A percentile compares a stretch with the other conserved stretches of the same genome.
Evolutionary conservation across 257 asterid species (phyloP).

Genomic region (Leptodermis oblonga): DNA sequence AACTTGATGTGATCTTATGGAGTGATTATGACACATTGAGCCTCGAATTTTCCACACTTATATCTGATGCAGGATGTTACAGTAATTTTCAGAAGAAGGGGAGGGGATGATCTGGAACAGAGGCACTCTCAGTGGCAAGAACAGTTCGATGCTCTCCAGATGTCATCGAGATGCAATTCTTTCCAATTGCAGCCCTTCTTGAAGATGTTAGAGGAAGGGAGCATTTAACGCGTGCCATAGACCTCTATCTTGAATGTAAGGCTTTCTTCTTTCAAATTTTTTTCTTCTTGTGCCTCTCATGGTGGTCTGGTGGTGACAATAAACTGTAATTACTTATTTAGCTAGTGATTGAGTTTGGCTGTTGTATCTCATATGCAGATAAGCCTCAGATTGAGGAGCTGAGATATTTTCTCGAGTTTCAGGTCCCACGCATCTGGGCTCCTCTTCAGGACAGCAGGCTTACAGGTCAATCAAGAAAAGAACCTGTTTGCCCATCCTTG

Average conservation of each 20-base stretch:
- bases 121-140: conserved; percentile 63
- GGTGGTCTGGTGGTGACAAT: no score
- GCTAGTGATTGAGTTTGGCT: no score
- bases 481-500: conserved; percentile 75
- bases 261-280: neutral
- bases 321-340: neutral
- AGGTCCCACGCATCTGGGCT: conserved; percentile 79
- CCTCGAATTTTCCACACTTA: conserved; percentile 2
- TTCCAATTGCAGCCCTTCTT: conserved; percentile 60
- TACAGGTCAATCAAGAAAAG: conserved; percentile 77
- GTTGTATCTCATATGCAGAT: conserved; percentile 39
- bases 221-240: conserved; percentile 65
- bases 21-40: neutral
- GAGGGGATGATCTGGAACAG: conserved; percentile 90
- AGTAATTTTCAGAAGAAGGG: conserved; percentile 77
- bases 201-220: conserved; percentile 69
- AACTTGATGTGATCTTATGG: neutral
- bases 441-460: conserved; percentile 54
- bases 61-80: conserved; percentile 66
- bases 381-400: conserved; percentile 87
- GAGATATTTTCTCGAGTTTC: conserved; percentile 79
- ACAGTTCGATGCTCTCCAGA: conserved; percentile 74
- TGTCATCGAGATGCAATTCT: conserved; percentile 80
- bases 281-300: no score
- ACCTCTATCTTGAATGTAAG: conserved; percentile 74